A percentile compares a stretch with the other conserved stretches of the same genome.
phyloP scores from a whole-genome alignment of 495 filamentous ascomycete species.

The Aspergillus carlsbadensis region DNA sequence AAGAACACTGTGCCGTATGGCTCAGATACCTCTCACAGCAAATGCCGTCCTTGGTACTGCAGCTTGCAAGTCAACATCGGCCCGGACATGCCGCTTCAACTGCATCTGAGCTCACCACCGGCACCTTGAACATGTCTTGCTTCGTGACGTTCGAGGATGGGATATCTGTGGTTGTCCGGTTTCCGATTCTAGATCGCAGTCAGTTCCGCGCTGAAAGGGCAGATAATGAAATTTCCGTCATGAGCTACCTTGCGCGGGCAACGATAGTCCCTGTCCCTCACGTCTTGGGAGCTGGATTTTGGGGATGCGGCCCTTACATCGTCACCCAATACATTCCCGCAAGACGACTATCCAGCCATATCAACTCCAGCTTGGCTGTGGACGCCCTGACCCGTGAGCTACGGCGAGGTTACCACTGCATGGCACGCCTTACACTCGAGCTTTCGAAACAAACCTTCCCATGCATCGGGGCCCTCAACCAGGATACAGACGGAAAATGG shows the following conservation, averaged over 20 bases:
- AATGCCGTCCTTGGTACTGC: too few species aligned
- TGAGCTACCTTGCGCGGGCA: conserved; percentile 34
- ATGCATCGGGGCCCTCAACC: conserved; percentile 38
- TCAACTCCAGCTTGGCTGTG: too few species aligned
- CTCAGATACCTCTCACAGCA: too few species aligned
- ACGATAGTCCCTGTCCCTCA: conserved; percentile 29
- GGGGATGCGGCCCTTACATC: conserved; percentile 22
- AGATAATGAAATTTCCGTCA: conserved; percentile 40
- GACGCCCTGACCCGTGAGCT: background rate
- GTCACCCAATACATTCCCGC: conserved; percentile 45
- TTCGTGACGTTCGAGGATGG: too few species aligned
- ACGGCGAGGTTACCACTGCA: conserved; percentile 30
- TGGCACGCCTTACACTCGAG: conserved; percentile 35
- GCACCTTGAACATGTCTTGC: too few species aligned
- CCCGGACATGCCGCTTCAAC: too few species aligned
- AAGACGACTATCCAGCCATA: conserved; percentile 16
- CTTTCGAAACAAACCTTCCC: conserved; percentile 27
- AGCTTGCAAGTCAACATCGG: too few species aligned
- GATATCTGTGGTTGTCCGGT: too few species aligned
- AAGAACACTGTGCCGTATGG: too few species aligned
- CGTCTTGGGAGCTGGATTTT: conserved; percentile 30
- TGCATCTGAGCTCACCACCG: too few species aligned
- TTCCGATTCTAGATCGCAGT: too few species aligned
- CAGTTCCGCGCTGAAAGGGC: conserved; percentile 28
- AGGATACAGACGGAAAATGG: conserved; percentile 23